Base-by-base conservation (phyloP, 192 early-diverging fungal species). In the Entomortierella beljakovae region DNA sequence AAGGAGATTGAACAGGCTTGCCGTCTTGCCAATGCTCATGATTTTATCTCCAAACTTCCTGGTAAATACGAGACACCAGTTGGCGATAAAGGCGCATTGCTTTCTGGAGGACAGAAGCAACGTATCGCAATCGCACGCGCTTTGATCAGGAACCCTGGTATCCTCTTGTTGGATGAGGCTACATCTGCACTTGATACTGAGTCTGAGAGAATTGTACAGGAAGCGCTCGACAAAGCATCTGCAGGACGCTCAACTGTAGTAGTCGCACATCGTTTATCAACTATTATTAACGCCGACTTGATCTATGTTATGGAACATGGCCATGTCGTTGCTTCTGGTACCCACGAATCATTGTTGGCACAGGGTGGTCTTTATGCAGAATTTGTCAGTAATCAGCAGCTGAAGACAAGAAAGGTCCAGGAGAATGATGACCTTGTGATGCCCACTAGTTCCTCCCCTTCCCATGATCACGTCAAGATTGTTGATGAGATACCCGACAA, bases 71-170 rank as follows among this genome's bases (percentile, higher is more conserved):
- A 97, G 55, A 96, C 96, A 0, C 68, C 90, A 65, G 95, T 97
- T 34, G 98, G 98, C 51, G 95, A 97, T 72, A 81, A 87, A 33
- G 93, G 93, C 13, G 84, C 93, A 26, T 61, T 87, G 71, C 68
- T 97, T 1, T 92, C 91, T 28, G 96, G 94, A 34, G 95, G 95
- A 34, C 95, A 97, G 83, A 96, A 96, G 80, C 96, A 95, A 76
- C 91, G 97, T 64, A 95, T 97, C 71, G 94, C 95, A 55, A 97
- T 99, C 87, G 96, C 97, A 5, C 90, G 97, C 37, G 95, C 95
- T 28, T 85, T 98, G 58, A 87, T 97, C 57, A 94, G 94, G 79
- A 92, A 96, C 82, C 97, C 97, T 6, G 82, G 84, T 18, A 95
- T 98, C 18, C 84, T 98, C 33, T 80, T 96, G 20, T 81, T 97